Base-by-base conservation (phyloP, 208 protist species). In the Acanthamoeba culbertsoni region DNA sequence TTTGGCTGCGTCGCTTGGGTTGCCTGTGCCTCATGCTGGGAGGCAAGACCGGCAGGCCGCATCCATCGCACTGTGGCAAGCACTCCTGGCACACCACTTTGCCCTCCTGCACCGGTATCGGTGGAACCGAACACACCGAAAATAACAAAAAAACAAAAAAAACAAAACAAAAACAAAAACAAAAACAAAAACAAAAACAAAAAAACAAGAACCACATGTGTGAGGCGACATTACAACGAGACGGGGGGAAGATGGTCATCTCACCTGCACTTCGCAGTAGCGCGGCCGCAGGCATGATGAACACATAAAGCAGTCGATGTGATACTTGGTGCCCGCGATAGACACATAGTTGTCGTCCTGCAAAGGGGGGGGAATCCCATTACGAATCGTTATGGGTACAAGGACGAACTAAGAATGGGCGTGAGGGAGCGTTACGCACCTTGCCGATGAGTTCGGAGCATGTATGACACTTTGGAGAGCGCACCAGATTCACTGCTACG, bases 21-120 rank as follows among this genome's bases (percentile, higher is more conserved):
- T n/a, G n/a, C n/a, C 31, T 35, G 63, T 73, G 63, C 63, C 55
- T 84, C 26, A 53, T 6, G 26, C 43, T 42, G 6, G 18, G n/a
- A 8, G 73, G 73, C 28, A 84, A 26, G n/a, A 84, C 28, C 16
- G 73, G 43, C 23, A 84, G 73, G 37, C 8, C 37, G 45, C 73
- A 84, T 37, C 73, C 73, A 20, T 48, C 73, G 43, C 73, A 84
- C 45, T 55, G 73, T n/a, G 73, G 73, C 73, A 84, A 55, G 28
- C 73, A 84, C 5, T 84, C 73, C 2, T n/a, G 31, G 26, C 73
- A 84, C 40, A 84, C 45, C 43, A 42, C 8, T 43, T 84, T 84
- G 0, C 43, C 73, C 1, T 84, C 73, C 73, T 84, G 73, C 3
- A 37, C 8, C 3, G 5, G 20, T 63, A 28, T n/a, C 1, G 16